Evolutionary conservation across 2,329 filamentous ascomycete genomes (phyloP), one percentile per base, ranked within the genome.

Genomic region (Thermothelomyces thermophilus): DNA sequence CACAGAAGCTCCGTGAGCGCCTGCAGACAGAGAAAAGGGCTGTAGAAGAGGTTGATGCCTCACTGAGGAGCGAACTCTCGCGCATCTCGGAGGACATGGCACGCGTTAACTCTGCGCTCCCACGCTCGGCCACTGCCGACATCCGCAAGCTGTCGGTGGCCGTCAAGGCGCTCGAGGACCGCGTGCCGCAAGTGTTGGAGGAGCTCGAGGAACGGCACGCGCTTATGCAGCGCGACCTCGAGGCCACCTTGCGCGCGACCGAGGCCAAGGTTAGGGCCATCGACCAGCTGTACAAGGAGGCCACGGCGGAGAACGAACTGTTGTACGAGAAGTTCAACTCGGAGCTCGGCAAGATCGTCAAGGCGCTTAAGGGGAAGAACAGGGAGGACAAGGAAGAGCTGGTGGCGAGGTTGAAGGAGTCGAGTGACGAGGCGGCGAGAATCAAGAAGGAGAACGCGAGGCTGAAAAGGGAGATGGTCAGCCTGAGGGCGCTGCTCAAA

Each of bases 281-380:
- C 46, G 90, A 96, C 64, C 87, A 94, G 68, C 72, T 95, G 45
- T 95, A 94, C 70, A 86, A 88, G 57, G 89, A 95, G 63, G 80
- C 84, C 14, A 89, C 83, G 60, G 87, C 88, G 0, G 91, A 97
- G 72, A 97, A 96, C 60, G 90, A 96, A 69, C 79, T 91, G 26
- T 74, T 97, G 48, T 96, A 96, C 66, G 86, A 91, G 58, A 84
- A 84, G 53, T 95, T 96, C 73, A 95, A 96, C 62, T 80, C 82
- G n/a, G 91, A 96, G 69, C 71, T 97, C 41, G 85, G 81, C 59
- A 89, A 86, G 71, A 87, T 96, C 53, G 75, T 90, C 37, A 85
- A 82, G 65, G 87, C 84, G 35, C 75, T 93, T 41, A 82, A 81
- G 65, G 79, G 79, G 53, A 84, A 84, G 57, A 80, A 81, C 3